Evolutionary conservation across 148 eudicot species (phyloP), one percentile per base, ranked within the genome.

Genomic region (Camellia lanceoleosa): DNA sequence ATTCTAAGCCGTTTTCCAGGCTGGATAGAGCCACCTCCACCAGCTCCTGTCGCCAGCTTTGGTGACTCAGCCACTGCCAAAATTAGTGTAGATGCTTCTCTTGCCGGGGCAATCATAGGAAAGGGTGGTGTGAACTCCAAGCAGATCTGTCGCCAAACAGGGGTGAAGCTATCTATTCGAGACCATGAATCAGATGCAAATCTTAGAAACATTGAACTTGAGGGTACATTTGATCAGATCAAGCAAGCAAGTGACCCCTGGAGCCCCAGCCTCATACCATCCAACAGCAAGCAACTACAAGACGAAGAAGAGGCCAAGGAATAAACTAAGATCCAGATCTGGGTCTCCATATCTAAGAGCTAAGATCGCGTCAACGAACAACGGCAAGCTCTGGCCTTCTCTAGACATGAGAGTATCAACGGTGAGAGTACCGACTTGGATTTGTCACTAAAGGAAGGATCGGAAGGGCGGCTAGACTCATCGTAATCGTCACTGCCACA

Each of bases 61-160:
- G 94, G 93, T 41, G 84, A 87, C 18, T 87, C 91, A 46, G 87
- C 95, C 71, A 67, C 71, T 30, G 71, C 71, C 47, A 67, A 67
- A 63, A 20, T 63, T 19, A 63, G 67, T 20, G 86, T 93, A 12
- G 92, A 91, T 73, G 90, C 88, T 71, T 85, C 97, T 14, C 88
- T 90, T 62, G 91, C 92, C 23, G 97, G 97, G 9, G 89, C 93
- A 3, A 79, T 93, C 18, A 93, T 93, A 38, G 97, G 95, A 4
- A 91, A 93, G 79, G 86, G 89, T 1, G 97, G 97, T 41, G 79
- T 83, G 75, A 91, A 90, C 76, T 89, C 97, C 8, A 93, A 93
- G 84, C 94, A 91, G 77, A 91, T 93, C 14, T 85, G 87, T 52
- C 84, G 93, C 43, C 85, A 84, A 18, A 90, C 97, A 18, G 95